Conservation (phyloP, 768 basidiomycete genomes). For the Pleurotus giganteus region DNA sequence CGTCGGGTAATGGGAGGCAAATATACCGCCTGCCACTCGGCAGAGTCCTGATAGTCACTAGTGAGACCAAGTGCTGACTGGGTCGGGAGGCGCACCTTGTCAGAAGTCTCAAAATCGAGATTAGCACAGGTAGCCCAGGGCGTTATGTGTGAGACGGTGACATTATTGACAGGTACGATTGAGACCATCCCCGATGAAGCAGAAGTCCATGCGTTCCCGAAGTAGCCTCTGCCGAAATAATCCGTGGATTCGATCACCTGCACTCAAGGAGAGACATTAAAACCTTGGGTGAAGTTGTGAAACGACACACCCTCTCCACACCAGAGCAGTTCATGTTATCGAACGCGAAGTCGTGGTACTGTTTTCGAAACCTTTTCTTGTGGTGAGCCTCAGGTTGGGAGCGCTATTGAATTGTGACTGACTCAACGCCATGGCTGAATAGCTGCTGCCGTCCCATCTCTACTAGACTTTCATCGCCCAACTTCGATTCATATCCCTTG, state of each 20-base stretch:
- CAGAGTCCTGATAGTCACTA: constrained; percentile 10
- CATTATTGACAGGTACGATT: constrained; percentile 27
- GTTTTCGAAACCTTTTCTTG: neutral
- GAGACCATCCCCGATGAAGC: constrained; percentile 20
- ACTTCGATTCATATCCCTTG: neutral
- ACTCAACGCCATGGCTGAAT: neutral
- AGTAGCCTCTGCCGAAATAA: constrained; percentile 38
- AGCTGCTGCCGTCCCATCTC: constrained; percentile 5
- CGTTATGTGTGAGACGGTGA: constrained; percentile 37
- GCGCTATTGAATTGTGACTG: neutral
- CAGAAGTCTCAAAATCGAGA: constrained; percentile 11
- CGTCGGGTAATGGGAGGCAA: constrained; percentile 32
- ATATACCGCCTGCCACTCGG: constrained; percentile 31
- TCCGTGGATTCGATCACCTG: constrained; percentile 32
- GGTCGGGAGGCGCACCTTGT: constrained; percentile 26
- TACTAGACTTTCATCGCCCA: neutral
- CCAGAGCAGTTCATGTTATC: neutral
- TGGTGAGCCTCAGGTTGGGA: neutral
- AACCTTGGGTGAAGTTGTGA: neutral
- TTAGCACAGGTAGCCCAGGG: constrained; percentile 36
- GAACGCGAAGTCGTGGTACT: neutral
- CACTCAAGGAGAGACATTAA: neutral
- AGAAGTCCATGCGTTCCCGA: constrained; percentile 28
- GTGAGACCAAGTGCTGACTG: constrained; percentile 12
- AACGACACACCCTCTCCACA: neutral